Percentiles rank a stretch among this genome's conserved stretches.
Conservation (phyloP, 306 rosid genomes). For the Sindora glabra region DNA sequence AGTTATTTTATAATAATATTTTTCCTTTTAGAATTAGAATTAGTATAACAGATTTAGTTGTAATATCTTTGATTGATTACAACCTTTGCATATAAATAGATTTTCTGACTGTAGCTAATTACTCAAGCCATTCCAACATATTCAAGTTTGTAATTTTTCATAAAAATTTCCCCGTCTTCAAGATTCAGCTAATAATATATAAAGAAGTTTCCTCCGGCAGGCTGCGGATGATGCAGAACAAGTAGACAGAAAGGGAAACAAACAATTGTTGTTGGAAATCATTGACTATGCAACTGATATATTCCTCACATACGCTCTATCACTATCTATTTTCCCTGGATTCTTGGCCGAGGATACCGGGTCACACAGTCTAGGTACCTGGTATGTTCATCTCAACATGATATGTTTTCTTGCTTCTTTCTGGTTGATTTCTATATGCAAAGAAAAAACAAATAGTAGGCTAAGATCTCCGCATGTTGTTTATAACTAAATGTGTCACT, state of each 20-base stretch:
- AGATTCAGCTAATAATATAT: neutral
- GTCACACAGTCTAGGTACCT: constrained; percentile 61
- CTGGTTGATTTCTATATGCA: too few species aligned
- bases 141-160: neutral
- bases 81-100: too few species aligned
- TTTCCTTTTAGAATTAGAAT: too few species aligned
- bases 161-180: neutral
- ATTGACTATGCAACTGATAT: constrained; percentile 66
- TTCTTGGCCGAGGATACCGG: constrained; percentile 92
- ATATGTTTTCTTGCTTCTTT: neutral
- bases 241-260: constrained; percentile 47
- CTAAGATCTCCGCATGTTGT: neutral
- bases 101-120: too few species aligned
- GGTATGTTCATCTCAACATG: constrained; percentile 32
- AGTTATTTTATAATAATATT: too few species aligned
- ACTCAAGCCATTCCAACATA: too few species aligned
- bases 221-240: constrained; percentile 31
- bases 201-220: constrained; percentile 18
- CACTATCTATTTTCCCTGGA: constrained; percentile 84
- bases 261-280: constrained; percentile 55
- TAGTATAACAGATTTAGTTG: too few species aligned
- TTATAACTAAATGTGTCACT: neutral
- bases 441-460: neutral
- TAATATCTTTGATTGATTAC: too few species aligned
- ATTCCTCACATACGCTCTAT: constrained; percentile 47